Conservation (phyloP, 139 green algal genomes). For the Tetradesmus obliquus region DNA sequence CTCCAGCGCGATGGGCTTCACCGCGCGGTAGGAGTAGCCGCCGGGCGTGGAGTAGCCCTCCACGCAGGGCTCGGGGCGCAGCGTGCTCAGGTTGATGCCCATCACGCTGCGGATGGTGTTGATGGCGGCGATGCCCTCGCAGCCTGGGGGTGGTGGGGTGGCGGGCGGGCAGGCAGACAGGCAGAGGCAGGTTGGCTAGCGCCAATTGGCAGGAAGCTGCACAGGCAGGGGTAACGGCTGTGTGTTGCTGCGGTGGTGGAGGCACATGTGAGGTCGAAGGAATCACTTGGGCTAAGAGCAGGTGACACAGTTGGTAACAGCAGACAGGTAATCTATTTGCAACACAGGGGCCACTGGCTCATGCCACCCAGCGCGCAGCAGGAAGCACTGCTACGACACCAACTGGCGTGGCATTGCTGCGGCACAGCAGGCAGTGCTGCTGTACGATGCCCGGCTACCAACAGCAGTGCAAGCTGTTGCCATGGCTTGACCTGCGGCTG, state of each 20-base stretch:
- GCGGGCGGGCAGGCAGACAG: background rate
- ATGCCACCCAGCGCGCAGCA: too few species aligned
- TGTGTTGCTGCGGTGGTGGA: too few species aligned
- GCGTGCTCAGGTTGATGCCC: conserved; percentile 95
- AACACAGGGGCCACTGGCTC: too few species aligned
- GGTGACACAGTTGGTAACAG: too few species aligned
- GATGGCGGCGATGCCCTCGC: conserved; percentile 83
- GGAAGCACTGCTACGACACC: too few species aligned
- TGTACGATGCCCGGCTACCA: background rate
- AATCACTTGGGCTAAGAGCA: too few species aligned
- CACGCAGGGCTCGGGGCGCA: conserved; percentile 83
- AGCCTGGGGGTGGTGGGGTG: conserved; percentile 47
- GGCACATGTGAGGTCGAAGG: too few species aligned
- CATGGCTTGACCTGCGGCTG: background rate
- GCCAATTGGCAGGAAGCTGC: background rate
- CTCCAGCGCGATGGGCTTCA: conserved; percentile 98
- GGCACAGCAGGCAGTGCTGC: background rate
- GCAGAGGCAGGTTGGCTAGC: background rate
- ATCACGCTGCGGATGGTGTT: conserved; percentile 93
- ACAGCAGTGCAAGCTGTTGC: too few species aligned
- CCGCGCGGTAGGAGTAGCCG: conserved; percentile 86
- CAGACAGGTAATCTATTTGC: too few species aligned
- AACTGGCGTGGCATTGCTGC: background rate
- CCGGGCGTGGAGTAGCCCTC: conserved; percentile 85
- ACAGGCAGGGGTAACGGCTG: background rate